A percentile compares a stretch with the other conserved stretches of the same genome.
Evolutionary conservation across 352 stramenopile species (phyloP).

Genomic region (Phytophthora megakarya): DNA sequence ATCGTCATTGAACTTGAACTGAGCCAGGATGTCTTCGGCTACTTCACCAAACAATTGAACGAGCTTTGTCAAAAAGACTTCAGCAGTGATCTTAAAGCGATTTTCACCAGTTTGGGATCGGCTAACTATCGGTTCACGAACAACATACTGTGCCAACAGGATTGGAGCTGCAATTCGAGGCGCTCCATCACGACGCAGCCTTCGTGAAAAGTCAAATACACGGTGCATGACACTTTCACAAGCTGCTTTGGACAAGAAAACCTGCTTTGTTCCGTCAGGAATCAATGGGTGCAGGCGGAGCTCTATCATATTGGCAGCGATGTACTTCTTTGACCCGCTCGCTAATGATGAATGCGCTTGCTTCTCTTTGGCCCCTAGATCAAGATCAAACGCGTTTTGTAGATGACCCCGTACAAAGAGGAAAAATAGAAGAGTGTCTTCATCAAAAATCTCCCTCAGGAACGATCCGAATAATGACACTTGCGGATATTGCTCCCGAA

Average conservation of each 20-base stretch:
- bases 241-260: constrained; percentile 42
- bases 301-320: constrained; percentile 36
- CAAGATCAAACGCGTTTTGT: constrained; percentile 60
- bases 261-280: constrained; percentile 64
- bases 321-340: constrained; percentile 49
- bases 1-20: constrained; percentile 87
- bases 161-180: constrained; percentile 21
- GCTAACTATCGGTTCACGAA: constrained; percentile 26
- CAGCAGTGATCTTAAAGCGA: constrained; percentile 38
- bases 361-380: constrained; percentile 67
- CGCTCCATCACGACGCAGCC: constrained; percentile 8
- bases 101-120: constrained; percentile 11
- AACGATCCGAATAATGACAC: constrained; percentile 66
- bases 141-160: constrained; percentile 49
- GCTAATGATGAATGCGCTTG: constrained; percentile 47
- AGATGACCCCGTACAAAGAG: constrained; percentile 49
- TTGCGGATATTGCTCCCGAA: constrained; percentile 49
- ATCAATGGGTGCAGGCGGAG: constrained; percentile 50
- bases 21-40: constrained; percentile 70
- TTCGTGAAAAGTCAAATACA: constrained; percentile 40
- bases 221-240: constrained; percentile 54
- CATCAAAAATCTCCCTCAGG: constrained; percentile 69
- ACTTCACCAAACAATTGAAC: constrained; percentile 60
- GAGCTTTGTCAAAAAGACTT: constrained; percentile 50
- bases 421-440: constrained; percentile 72